Evolutionary conservation across 192 early-diverging fungal genomes (phyloP), one percentile per base, ranked within the genome.

Genomic region (Geranomyces michiganensis): DNA sequence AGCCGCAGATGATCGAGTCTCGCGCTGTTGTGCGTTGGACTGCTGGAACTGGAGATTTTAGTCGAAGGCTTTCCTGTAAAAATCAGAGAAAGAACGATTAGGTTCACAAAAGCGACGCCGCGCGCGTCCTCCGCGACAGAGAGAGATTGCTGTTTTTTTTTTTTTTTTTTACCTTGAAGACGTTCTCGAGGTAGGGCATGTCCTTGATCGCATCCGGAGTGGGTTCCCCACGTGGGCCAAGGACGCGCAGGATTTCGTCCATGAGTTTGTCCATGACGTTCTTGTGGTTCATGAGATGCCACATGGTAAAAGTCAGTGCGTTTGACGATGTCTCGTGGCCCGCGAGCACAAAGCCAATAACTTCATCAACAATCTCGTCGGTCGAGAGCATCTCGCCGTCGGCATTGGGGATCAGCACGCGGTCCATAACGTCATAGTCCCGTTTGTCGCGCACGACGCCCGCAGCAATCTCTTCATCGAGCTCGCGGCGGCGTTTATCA

Each of bases 301-400:
- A 65, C 30, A 85, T 71, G 8, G 65, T 21, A 60, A 79, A 80
- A 10, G 81, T 71, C 3, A 85, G 24, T 1, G 81, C 77, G 41
- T 85, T 84, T 0, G 84, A 67, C n/a, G 79, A 81, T 7, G 83
- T 86, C 33, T 85, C 85, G 49, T 85, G 79, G 0, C 85, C 84
- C 30, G 85, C 85, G 62, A 85, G 75, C 1, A 81, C 76, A 0
- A 87, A 67, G 12, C 73, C 75, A 4, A 87, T 53, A 12, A 78
- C 53, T 53, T 87, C 84, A 36, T 81, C 81, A 13, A 75, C 58
- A 1, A 87, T 61, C 15, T 79, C 82, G 0, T 74, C 65, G 0
- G 70, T 56, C 9, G 67, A 30, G 32, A 78, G 61, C 41, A 14
- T 26, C 73, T 75, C 56, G 15, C 62, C 62, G n/a, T 64, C 62